A percentile compares a stretch with the other conserved stretches of the same genome.
Evolutionary conservation across 2,329 filamentous ascomycete genomes (phyloP).

Genomic region (Hypoxylon sp.): DNA sequence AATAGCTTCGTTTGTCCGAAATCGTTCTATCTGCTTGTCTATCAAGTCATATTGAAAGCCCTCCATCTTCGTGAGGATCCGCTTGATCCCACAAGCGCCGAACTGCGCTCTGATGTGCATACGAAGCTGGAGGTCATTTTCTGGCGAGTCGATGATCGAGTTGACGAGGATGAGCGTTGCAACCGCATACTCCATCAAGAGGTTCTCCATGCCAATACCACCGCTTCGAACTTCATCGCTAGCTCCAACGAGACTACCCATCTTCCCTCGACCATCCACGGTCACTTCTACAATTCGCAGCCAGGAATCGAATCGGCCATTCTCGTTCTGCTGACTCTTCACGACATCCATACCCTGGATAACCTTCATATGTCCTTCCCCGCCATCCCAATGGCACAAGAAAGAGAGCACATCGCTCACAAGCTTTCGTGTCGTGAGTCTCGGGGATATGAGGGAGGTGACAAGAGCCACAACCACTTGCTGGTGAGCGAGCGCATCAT

Average conservation of each 20-base stretch:
- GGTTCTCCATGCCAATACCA: conserved; percentile 97
- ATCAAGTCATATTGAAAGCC: conserved; percentile 98
- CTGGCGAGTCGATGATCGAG: conserved; percentile 92
- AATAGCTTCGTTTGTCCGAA: conserved; percentile 92
- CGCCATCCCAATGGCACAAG: conserved; percentile 90
- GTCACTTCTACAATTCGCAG: conserved; percentile 99
- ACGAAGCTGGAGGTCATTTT: conserved; percentile 87
- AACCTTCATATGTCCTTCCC: conserved; percentile 91
- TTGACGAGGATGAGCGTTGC: conserved; percentile 95
- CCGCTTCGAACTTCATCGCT: conserved; percentile 96
- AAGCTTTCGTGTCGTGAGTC: conserved; percentile 90
- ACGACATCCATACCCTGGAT: conserved; percentile 93
- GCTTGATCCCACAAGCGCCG: conserved; percentile 93
- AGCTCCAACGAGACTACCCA: conserved; percentile 96
- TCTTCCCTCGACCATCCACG: conserved; percentile 95
- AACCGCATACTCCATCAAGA: conserved; percentile 98
- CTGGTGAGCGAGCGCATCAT: conserved; percentile 91
- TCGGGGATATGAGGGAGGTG: conserved; percentile 86
- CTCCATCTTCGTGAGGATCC: conserved; percentile 96
- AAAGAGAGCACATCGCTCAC: conserved; percentile 98
- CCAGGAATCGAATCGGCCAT: conserved; percentile 97
- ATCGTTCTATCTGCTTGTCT: conserved; percentile 96
- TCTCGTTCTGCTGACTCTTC: conserved; percentile 88
- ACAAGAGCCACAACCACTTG: conserved; percentile 90
- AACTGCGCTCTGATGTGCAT: conserved; percentile 97